Evolutionary conservation across 2,329 filamentous ascomycete genomes (phyloP), one percentile per base, ranked within the genome.

Genomic region (Hypocrella siamensis): DNA sequence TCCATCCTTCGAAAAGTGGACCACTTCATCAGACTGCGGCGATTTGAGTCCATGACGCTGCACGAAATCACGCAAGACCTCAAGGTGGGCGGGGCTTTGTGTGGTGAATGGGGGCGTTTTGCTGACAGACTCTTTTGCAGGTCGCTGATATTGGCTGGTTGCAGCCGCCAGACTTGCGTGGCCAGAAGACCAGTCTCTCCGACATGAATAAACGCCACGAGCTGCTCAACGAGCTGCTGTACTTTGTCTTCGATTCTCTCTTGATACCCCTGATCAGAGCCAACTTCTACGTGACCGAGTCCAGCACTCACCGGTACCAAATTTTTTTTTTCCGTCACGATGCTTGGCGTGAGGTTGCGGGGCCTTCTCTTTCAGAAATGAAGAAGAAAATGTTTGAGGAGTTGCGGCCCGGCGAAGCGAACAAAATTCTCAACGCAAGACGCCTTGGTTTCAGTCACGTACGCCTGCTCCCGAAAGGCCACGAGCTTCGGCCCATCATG

Each of bases 261-360:
- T 49, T 98, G 34, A 80, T 96, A 43, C 88, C 90, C 8, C 64
- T 98, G 6, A 69, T 96, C 30, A 74, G 82, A 21, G 75, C 72
- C 39, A 86, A 90, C 46, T 98, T 98, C 46, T 88, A 96, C 47
- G 81, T 94, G 24, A 98, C 90, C 0, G 90, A 98, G 51, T 90
- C 85, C 0, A 85, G 74, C 39, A 63, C 65, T 2, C 74, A 93
- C 47, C 75, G 79, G 12, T 84, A 90, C 44, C 73, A 75, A 18
- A 58, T 96, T 1, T 93, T 93, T 52, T 98, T 84, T 56, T 96
- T 94, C 49, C 79, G 88, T 4, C 90, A 98, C 41, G 90, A 98
- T 52, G 65, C 90, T 8, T 98, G 90, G 90, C 73, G 70, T 31
- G 66, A 66, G 26, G 54, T 96, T 21, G 73, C 78, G 2, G 76